Evolutionary conservation across 1,139 yeast genomes (phyloP).

Genomic region (Lodderomyces metapsilosis): DNA sequence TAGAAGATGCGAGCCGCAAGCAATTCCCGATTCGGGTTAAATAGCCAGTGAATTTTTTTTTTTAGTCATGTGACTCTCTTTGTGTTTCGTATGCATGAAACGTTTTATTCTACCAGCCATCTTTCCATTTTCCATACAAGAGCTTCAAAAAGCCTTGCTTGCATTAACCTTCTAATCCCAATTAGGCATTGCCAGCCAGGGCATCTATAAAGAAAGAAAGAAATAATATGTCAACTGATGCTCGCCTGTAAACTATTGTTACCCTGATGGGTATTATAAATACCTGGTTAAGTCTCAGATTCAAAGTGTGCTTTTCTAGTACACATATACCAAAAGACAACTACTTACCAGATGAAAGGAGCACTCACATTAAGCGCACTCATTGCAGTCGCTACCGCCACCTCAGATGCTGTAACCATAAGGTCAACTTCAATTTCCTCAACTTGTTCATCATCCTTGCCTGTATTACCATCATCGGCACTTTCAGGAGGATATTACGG

Average conservation of each 20-base stretch:
- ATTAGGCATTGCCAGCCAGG: constrained; percentile 1
- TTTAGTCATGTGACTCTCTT: too few relatives aligned
- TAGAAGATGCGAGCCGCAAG: neutral
- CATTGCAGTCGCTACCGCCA: constrained; percentile 20
- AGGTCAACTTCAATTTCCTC: constrained; percentile 29
- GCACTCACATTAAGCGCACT: constrained; percentile 12
- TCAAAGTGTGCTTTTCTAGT: too few relatives aligned
- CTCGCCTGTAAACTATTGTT: neutral
- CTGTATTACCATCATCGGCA: constrained; percentile 13
- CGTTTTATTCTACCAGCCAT: too few relatives aligned
- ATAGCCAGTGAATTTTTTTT: neutral
- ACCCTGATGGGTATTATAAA: neutral
- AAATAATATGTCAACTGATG: neutral
- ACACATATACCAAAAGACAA: neutral
- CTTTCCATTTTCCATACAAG: neutral
- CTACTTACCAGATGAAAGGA: neutral
- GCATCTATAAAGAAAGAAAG: neutral
- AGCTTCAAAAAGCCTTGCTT: neutral
- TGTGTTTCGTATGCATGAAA: too few relatives aligned
- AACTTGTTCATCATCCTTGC: constrained; percentile 15
- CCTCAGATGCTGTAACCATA: constrained; percentile 21
- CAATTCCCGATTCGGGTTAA: neutral
- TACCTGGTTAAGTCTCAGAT: neutral
- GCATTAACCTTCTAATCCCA: neutral
- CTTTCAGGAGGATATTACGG: constrained; percentile 6